Base-by-base conservation (phyloP, 495 filamentous ascomycete species). In the Podospora didyma region DNA sequence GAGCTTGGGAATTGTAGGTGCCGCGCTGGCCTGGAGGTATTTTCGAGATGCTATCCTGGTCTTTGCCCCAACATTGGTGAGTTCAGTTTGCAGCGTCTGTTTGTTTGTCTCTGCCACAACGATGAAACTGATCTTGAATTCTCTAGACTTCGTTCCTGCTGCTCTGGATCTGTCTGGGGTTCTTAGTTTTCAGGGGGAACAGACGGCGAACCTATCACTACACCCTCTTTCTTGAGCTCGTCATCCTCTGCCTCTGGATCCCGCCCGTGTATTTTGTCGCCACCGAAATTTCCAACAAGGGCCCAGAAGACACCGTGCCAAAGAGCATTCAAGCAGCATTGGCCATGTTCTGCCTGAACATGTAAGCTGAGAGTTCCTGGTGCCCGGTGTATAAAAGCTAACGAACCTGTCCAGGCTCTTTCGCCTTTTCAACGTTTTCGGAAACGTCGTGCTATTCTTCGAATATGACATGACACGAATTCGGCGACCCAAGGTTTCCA, bases 161-260 rank as follows among this genome's bases (percentile, higher is more conserved):
- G 6, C 50, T 68, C 5, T 72, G 67, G 69, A 26, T 65, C 5
- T 64, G 60, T 47, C 42, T 71, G 12, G 31, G 12, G 3, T 49
- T 67, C 2, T 17, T 69, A 20, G 46, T 62, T 0, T 51, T 64
- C 46, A 50, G 64, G 9, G 61, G 60, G 6, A 59, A 59, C 37
- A 44, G 31, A 17, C 17, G 31, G 14, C 26, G 58, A 21, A 65
- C 62, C 6, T 66, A 67, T 31, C 49, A 56, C 21, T 57, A 16
- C 14, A 62, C 63, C 4, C 35, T 69, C 2, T 31, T 49, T 5
- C n/a, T 68, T 6, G 70, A 73, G 53, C 57, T 69, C 34, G 28
- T 37, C n/a, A 66, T 68, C 31, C 46, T 70, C 6, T 61, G 56
- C 2, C 57, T 66, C 5, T 73, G 70, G 70, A 52, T 68, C 12